These are phyloP conservation scores for Umbelopsis sp. DNA, from an alignment of 192 early-diverging fungal genomes.

Conservation along the genomic window DNA sequence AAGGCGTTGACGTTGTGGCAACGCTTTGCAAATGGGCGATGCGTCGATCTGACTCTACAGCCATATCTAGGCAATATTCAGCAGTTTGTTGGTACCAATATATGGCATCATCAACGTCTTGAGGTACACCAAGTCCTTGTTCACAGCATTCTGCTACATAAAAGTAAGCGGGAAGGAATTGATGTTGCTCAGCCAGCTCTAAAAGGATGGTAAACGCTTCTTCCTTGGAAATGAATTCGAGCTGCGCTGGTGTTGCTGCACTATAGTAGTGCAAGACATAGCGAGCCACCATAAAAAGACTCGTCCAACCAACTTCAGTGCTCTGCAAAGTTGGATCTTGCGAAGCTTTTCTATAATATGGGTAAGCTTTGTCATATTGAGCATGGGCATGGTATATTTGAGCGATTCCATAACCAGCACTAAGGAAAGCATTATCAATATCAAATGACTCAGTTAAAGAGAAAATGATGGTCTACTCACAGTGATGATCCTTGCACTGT, in stretches of 20 bases:
- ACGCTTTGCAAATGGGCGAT: neutral
- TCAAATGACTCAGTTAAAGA: conserved; percentile 19
- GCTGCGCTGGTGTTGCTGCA: neutral
- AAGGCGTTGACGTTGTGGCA: neutral
- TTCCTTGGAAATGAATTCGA: conserved; percentile 5
- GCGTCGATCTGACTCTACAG: conserved; percentile 1
- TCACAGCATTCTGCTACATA: conserved; percentile 42
- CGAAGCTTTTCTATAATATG: conserved; percentile 26
- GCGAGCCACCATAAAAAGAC: conserved; percentile 37
- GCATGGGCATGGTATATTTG: conserved; percentile 35
- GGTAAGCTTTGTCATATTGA: conserved; percentile 34
- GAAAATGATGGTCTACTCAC: conserved; percentile 15
- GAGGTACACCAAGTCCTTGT: conserved; percentile 26
- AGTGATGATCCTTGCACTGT: conserved; percentile 26
- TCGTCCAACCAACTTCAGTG: conserved; percentile 19
- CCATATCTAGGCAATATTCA: conserved; percentile 15
- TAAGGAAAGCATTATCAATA: neutral
- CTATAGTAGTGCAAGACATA: conserved; percentile 26
- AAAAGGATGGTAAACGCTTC: conserved; percentile 28
- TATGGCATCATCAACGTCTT: conserved; percentile 18
- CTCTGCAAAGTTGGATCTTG: conserved; percentile 23
- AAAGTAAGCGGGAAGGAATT: conserved; percentile 29
- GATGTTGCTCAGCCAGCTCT: conserved; percentile 26
- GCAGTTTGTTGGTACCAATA: conserved; percentile 34
- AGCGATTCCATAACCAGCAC: conserved; percentile 35